These are phyloP conservation scores for Peronospora belbahrii DNA, from an alignment of 352 stramenopile genomes.

Conservation along the genomic window DNA sequence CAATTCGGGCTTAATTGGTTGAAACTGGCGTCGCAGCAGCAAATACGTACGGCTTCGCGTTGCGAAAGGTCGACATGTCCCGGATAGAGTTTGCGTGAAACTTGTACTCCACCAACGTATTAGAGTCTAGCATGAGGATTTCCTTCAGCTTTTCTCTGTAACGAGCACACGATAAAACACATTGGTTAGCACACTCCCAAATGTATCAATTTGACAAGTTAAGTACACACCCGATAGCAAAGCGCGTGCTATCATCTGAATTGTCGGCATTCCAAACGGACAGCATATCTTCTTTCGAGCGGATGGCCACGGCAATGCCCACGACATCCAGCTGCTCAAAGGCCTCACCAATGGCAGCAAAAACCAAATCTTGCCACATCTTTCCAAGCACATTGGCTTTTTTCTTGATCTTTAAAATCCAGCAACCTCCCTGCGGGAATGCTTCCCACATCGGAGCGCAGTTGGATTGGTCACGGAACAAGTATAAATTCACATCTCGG, in stretches of 20 bases:
- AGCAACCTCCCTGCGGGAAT: conserved; percentile 90
- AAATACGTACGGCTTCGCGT: conserved; percentile 90
- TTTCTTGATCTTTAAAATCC: conserved; percentile 94
- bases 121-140: conserved; percentile 90
- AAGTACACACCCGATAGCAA: conserved; percentile 62
- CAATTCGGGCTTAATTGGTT: conserved; percentile 36
- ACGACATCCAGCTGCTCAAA: conserved; percentile 90
- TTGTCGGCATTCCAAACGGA: conserved; percentile 93
- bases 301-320: conserved; percentile 89
- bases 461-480: conserved; percentile 87
- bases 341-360: conserved; percentile 87
- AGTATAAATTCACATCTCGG: conserved; percentile 89
- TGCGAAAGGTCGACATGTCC: conserved; percentile 91
- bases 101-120: conserved; percentile 94
- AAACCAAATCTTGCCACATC: conserved; percentile 92
- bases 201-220: not conserved
- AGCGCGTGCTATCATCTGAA: conserved; percentile 77
- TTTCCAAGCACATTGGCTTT: conserved; percentile 90
- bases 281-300: conserved; percentile 91
- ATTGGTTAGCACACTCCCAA: conserved; percentile 2
- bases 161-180: not conserved
- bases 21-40: conserved; percentile 42
- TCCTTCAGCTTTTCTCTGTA: conserved; percentile 89
- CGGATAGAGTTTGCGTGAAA: conserved; percentile 89
- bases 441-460: conserved; percentile 88